Conservation (phyloP, 2,329 filamentous ascomycete genomes). For the Fusarium pilosicola region DNA sequence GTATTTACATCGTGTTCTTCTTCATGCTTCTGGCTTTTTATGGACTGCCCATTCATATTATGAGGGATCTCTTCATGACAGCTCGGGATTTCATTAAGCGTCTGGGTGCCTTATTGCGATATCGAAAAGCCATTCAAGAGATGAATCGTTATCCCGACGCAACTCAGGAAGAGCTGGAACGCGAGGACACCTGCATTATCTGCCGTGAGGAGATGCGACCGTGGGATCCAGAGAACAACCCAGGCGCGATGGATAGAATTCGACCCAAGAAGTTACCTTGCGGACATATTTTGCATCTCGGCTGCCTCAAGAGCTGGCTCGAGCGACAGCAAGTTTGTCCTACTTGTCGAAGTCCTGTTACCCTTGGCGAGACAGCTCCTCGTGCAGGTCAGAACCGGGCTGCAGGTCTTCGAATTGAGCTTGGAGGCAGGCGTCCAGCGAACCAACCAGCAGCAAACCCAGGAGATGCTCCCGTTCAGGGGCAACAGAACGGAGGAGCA, state of each 20-base stretch:
- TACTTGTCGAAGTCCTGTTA: conserved; percentile 86
- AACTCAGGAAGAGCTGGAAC: conserved; percentile 81
- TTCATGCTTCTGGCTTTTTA: conserved; percentile 93
- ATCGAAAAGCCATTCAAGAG: conserved; percentile 89
- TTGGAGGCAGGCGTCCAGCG: conserved; percentile 40
- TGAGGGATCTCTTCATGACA: conserved; percentile 94
- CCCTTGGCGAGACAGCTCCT: conserved; percentile 43
- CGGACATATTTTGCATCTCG: conserved; percentile 93
- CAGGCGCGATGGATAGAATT: conserved; percentile 81
- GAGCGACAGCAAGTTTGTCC: conserved; percentile 98
- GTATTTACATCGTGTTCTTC: conserved; percentile 92
- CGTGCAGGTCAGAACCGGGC: conserved; percentile 43
- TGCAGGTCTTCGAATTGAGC: conserved; percentile 46
- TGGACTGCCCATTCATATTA: conserved; percentile 94
- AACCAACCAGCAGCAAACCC: conserved; percentile 40
- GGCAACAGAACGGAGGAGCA: conserved; percentile 40
- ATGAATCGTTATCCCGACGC: conserved; percentile 97
- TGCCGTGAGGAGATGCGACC: conserved; percentile 95
- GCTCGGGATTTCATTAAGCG: conserved; percentile 90
- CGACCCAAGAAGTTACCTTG: conserved; percentile 96
- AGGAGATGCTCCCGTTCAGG: conserved; percentile 29
- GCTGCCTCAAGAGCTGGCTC: conserved; percentile 95
- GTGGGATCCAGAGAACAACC: conserved; percentile 69
- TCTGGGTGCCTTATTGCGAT: conserved; percentile 87
- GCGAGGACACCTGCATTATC: conserved; percentile 96